Evolutionary conservation across 495 filamentous ascomycete species (phyloP).

Genomic region (Opeltia flavorubescens): DNA sequence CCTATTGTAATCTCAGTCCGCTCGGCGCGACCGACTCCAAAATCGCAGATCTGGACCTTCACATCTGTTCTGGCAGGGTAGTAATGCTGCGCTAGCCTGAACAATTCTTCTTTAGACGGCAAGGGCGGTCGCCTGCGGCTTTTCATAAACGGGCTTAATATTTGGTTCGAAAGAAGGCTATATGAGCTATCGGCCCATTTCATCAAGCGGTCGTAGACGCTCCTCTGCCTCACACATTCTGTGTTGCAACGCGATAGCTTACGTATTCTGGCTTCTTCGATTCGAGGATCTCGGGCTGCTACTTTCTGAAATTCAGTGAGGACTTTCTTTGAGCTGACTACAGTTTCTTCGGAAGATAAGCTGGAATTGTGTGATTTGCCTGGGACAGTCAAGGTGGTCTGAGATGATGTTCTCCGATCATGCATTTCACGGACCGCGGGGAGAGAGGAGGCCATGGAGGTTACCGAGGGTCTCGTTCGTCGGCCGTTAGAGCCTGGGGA

Average conservation of each 20-base stretch:
- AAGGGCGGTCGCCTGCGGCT: conserved; percentile 1
- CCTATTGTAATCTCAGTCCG: conserved; percentile 15
- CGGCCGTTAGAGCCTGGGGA: conserved; percentile 7
- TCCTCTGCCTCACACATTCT: conserved; percentile 11
- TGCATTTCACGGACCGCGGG: conserved; percentile 14
- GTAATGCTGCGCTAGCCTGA: conserved; percentile 13
- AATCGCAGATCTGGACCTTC: conserved; percentile 19
- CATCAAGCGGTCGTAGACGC: conserved; percentile 10
- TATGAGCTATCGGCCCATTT: conserved; percentile 11
- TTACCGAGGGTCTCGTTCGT: conserved; percentile 13
- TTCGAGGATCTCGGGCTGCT: conserved; percentile 5
- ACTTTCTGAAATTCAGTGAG: conserved; percentile 13
- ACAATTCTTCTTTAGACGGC: conserved; percentile 13
- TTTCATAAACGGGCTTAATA: conserved; percentile 2
- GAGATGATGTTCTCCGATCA: conserved; percentile 3
- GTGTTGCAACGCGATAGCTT: conserved; percentile 9
- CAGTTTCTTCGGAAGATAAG: conserved; percentile 9
- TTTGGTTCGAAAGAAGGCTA: conserved; percentile 1
- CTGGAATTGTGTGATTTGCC: not conserved
- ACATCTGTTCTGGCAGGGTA: conserved; percentile 18
- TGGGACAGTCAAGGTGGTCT: not conserved
- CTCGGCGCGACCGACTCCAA: conserved; percentile 17
- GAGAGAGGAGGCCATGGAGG: conserved; percentile 8
- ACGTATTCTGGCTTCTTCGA: conserved; percentile 1
- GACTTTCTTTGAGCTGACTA: conserved; percentile 17